Conservation (phyloP, 2,329 filamentous ascomycete species). For the Hypoxylon sp. region DNA sequence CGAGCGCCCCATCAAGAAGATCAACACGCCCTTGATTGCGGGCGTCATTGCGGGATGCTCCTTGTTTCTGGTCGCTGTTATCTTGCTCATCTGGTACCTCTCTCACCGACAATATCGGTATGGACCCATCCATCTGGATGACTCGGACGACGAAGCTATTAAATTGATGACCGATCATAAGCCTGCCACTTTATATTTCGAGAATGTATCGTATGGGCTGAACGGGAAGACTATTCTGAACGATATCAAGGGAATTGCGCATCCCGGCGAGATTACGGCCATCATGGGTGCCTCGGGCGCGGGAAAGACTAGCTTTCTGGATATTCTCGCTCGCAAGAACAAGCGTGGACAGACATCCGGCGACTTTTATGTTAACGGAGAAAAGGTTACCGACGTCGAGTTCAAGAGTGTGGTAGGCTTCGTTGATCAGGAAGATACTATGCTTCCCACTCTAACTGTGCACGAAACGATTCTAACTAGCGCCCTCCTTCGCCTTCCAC, state of each 20-base stretch:
- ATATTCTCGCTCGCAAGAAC: conserved; percentile 96
- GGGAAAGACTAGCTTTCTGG: conserved; percentile 96
- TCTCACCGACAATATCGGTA: conserved; percentile 79
- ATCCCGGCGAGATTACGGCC: conserved; percentile 93
- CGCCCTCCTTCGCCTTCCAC: conserved; percentile 90
- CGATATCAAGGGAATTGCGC: conserved; percentile 86
- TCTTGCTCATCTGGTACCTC: conserved; percentile 88
- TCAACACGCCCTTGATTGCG: conserved; percentile 97
- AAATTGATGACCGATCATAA: conserved; percentile 94
- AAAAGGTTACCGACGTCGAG: conserved; percentile 86
- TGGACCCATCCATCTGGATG: conserved; percentile 86
- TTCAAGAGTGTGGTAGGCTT: conserved; percentile 96
- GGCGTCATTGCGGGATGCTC: conserved; percentile 89
- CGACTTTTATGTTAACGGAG: conserved; percentile 93
- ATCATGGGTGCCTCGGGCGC: conserved; percentile 99
- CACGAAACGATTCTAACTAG: conserved; percentile 98
- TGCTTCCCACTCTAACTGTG: conserved; percentile 94
- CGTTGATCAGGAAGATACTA: conserved; percentile 97
- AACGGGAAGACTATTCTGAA: conserved; percentile 90
- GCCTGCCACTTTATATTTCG: conserved; percentile 88
- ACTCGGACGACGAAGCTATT: conserved; percentile 88
- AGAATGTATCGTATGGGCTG: conserved; percentile 87
- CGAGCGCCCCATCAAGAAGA: conserved; percentile 87
- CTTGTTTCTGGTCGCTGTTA: conserved; percentile 89
- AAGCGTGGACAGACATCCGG: conserved; percentile 86